These are phyloP conservation scores for Centrapalus pauciflorus DNA, from an alignment of 129 eudicot species.

Conservation along the genomic window DNA sequence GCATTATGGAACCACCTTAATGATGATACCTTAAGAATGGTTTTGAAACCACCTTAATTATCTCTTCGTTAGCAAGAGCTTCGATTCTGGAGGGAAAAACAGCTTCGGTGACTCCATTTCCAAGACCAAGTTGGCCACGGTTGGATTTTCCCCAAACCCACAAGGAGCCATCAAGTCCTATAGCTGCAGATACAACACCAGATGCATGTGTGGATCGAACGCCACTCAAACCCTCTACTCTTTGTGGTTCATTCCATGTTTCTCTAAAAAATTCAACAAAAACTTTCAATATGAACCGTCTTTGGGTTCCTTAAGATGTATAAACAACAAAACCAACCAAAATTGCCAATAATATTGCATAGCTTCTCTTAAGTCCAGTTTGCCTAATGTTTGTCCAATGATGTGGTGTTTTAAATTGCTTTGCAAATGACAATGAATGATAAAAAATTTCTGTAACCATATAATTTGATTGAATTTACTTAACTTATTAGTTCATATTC, in stretches of 20 bases:
- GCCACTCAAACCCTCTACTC: slow-evolving; percentile 51
- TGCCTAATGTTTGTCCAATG: no score
- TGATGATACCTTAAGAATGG: slow-evolving; percentile 48
- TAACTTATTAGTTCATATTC: no score
- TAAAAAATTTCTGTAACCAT: not conserved
- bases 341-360: no score
- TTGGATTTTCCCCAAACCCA: slow-evolving; percentile 97
- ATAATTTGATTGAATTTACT: no score
- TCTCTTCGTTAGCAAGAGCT: slow-evolving; percentile 68
- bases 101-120: slow-evolving; percentile 64
- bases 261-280: slow-evolving; percentile 43
- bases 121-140: slow-evolving; percentile 91
- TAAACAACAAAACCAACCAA: no score
- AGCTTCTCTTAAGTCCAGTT: no score
- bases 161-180: slow-evolving; percentile 63
- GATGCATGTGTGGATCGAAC: slow-evolving; percentile 71
- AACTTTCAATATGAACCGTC: not conserved
- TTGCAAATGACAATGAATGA: no score
- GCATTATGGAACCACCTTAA: not conserved
- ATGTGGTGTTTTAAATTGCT: no score
- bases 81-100: slow-evolving; percentile 63
- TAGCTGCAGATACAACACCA: slow-evolving; percentile 82
- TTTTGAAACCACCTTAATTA: slow-evolving; percentile 72
- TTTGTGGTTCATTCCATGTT: slow-evolving; percentile 61
- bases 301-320: no score